phyloP scores from a whole-genome alignment of 2,329 filamentous ascomycete species.

The Epichloe coenophiala region DNA sequence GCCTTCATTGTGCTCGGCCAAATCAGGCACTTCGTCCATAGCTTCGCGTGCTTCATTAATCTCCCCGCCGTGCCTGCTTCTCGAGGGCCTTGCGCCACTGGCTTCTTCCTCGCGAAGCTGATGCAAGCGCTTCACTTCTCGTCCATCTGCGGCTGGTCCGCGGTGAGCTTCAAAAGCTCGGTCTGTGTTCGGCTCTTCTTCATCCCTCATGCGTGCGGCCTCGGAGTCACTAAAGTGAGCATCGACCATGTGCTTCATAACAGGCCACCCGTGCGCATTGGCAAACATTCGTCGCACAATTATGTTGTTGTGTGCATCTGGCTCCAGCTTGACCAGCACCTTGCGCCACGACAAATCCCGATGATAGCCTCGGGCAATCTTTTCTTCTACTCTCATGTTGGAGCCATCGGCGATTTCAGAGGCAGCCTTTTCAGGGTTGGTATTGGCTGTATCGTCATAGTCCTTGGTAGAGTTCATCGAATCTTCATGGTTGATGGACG shows the following conservation, averaged over 20 bases:
- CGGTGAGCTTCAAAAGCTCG: constrained; percentile 48
- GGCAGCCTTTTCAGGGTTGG: constrained; percentile 28
- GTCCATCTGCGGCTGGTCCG: constrained; percentile 47
- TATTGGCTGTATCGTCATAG: constrained; percentile 37
- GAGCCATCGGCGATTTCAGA: constrained; percentile 39
- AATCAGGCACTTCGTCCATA: constrained; percentile 31
- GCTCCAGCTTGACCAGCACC: constrained; percentile 86
- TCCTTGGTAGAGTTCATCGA: constrained; percentile 31
- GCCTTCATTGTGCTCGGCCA: constrained; percentile 20
- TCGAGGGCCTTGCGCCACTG: constrained; percentile 14
- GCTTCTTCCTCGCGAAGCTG: constrained; percentile 6
- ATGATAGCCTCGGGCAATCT: constrained; percentile 93
- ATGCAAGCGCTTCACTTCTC: constrained; percentile 40
- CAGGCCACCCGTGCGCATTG: constrained; percentile 96
- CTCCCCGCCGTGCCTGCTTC: constrained; percentile 6
- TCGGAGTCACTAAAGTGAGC: constrained; percentile 75
- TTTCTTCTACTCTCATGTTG: constrained; percentile 86
- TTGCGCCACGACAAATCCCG: constrained; percentile 88
- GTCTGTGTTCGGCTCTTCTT: constrained; percentile 53
- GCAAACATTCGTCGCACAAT: constrained; percentile 92
- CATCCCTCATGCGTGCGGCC: constrained; percentile 49
- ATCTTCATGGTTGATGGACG: constrained; percentile 26
- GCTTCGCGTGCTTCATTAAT: constrained; percentile 17
- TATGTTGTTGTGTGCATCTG: constrained; percentile 97
- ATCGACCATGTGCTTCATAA: constrained; percentile 87